Conservation (phyloP, 2,329 filamentous ascomycete genomes). For the Nigrospora oryzae region DNA sequence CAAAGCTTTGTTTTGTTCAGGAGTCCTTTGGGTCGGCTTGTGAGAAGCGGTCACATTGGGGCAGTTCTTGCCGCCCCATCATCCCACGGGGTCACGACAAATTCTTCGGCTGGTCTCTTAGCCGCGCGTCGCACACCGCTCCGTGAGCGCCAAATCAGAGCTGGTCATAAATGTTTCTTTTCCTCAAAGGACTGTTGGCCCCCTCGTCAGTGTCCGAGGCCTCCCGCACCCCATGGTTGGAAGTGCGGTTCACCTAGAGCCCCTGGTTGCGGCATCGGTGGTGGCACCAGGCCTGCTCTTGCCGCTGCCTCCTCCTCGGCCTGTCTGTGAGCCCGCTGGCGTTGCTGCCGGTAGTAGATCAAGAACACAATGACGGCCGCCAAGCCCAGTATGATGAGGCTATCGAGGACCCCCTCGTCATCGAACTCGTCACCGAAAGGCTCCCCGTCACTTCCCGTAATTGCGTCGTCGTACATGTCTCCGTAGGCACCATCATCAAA, state of each 20-base stretch:
- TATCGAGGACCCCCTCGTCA: constrained; percentile 72
- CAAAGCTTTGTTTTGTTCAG: no score
- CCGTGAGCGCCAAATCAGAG: no score
- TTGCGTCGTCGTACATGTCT: constrained; percentile 45
- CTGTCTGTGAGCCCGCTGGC: constrained; percentile 46
- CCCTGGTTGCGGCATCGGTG: constrained; percentile 10
- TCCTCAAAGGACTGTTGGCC: no score
- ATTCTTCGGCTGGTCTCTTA: no score
- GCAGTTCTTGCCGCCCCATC: no score
- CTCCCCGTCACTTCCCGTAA: constrained; percentile 46
- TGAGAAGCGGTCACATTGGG: no score
- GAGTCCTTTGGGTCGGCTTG: no score
- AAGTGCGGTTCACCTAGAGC: constrained; percentile 55
- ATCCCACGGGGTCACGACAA: no score
- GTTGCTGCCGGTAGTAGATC: constrained; percentile 71
- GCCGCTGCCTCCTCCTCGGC: constrained; percentile 20
- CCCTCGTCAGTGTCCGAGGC: constrained; percentile 11
- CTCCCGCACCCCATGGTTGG: constrained; percentile 42
- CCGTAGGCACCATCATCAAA: constrained; percentile 54
- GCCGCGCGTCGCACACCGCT: no score
- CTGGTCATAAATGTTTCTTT: no score
- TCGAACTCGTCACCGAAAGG: constrained; percentile 51
- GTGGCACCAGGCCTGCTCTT: constrained; percentile 10
- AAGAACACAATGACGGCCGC: constrained; percentile 67
- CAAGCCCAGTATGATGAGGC: constrained; percentile 71